These are phyloP conservation scores for Scleroderma citrinum DNA, from an alignment of 768 basidiomycete species.

Conservation along the genomic window DNA sequence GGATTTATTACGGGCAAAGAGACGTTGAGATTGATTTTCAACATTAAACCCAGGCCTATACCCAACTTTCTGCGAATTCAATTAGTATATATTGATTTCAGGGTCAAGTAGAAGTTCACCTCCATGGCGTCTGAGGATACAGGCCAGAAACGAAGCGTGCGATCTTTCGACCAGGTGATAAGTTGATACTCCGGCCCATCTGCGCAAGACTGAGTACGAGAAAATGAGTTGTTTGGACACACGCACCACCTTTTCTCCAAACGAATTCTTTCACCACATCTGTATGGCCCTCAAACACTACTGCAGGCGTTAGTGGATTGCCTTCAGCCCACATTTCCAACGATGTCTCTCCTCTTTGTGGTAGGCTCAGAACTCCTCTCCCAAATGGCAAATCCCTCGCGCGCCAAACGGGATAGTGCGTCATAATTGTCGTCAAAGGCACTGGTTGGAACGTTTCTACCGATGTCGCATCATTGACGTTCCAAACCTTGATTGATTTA, in stretches of 20 bases:
- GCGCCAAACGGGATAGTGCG: slow-evolving; percentile 90
- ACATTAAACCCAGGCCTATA: slow-evolving; percentile 25
- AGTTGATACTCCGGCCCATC: slow-evolving; percentile 54
- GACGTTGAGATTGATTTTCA: slow-evolving; percentile 22
- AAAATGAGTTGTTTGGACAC: slow-evolving; percentile 5
- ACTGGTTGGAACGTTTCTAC: slow-evolving; percentile 15
- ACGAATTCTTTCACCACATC: slow-evolving; percentile 98
- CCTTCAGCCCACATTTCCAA: slow-evolving; percentile 73
- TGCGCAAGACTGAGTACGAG: slow-evolving; percentile 5
- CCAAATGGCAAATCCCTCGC: slow-evolving; percentile 93
- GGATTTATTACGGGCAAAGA: slow-evolving; percentile 30
- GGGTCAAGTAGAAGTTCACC: slow-evolving; percentile 31
- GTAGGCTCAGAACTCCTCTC: slow-evolving; percentile 76
- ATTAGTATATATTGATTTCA: slow-evolving; percentile 7
- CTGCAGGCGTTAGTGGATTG: slow-evolving; percentile 41
- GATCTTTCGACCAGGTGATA: slow-evolving; percentile 85
- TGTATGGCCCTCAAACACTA: slow-evolving; percentile 79
- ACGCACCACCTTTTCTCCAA: slow-evolving; percentile 74
- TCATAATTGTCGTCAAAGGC: slow-evolving; percentile 54
- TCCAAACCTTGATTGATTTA: slow-evolving; percentile 88
- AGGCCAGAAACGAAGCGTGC: slow-evolving; percentile 89
- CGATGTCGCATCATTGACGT: slow-evolving; percentile 23
- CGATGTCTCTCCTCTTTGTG: slow-evolving; percentile 79
- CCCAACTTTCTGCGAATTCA: slow-evolving; percentile 42
- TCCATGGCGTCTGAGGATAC: slow-evolving; percentile 65